Evolutionary conservation across 495 filamentous ascomycete species (phyloP), one percentile per base, ranked within the genome.

Genomic region (Xylaria grammica): DNA sequence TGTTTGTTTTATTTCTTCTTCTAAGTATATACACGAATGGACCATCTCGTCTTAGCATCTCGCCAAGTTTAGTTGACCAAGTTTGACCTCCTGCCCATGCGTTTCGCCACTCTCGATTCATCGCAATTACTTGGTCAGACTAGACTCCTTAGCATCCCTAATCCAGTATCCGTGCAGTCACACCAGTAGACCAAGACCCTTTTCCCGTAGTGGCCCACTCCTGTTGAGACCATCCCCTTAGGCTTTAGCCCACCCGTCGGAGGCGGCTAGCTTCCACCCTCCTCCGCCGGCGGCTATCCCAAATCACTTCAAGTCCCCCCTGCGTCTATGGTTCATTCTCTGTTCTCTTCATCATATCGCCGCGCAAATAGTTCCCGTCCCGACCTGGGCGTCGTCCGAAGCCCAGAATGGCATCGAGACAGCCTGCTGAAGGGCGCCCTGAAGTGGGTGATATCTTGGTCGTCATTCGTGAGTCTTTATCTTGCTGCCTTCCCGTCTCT

Each of bases 401-500:
- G 54, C 42, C 57, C 55, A 74, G 61, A 29, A 86, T 86, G 83
- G 80, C 83, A 34, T 77, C 78, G 55, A 73, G 76, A 63, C 70
- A 67, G 59, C 57, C 74, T 22, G 68, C 59, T 50, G 72, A 75
- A 34, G 75, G 73, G 65, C 81, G 75, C 70, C 86, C 89, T 67
- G 80, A 84, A 38, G 84, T 85, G 62, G 91, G 91, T 50, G 87
- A 91, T 72, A 86, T 87, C 67, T 75, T 94, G 62, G 73, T 91
- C 53, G 91, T 93, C 65, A 85, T 92, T 65, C 91, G 91, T 94
- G 84, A 86, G 90, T 90, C 42, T 32, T 32, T 36, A 49, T 49
- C 40, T 27, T 15, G 27, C 29, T 24, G 40, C 27, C 40, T 29
- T 62, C 17, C 1, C 29, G 4, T 24, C 9, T 17, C 5, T 22